Conservation (phyloP, 768 basidiomycete genomes). For the Serendipita sp. region DNA sequence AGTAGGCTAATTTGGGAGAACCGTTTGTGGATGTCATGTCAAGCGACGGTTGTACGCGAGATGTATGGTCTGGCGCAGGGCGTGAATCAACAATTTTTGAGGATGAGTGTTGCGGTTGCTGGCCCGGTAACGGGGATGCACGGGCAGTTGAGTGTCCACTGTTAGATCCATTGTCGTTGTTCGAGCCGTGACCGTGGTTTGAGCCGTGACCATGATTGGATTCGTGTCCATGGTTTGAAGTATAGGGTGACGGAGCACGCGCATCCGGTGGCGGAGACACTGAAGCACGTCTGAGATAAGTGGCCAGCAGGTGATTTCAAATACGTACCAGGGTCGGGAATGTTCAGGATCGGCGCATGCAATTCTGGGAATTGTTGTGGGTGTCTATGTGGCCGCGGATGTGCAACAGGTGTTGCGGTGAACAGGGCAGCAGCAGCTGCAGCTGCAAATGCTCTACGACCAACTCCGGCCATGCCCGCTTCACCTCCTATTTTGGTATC, state of each 20-base stretch:
- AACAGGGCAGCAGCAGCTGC: constrained; percentile 16
- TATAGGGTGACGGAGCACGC: constrained; percentile 3
- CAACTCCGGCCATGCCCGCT: constrained; percentile 26
- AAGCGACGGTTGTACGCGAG: not conserved
- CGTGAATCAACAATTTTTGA: not conserved
- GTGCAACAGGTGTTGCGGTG: constrained; percentile 2
- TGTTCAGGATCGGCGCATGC: not conserved
- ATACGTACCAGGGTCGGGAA: not conserved
- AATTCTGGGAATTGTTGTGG: not conserved
- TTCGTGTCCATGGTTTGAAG: not conserved
- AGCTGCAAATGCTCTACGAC: constrained; percentile 22
- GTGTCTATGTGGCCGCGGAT: not conserved
- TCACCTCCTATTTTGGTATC: constrained; percentile 16
- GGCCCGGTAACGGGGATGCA: not conserved
- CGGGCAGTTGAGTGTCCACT: not conserved
- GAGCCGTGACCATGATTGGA: constrained; percentile 4
- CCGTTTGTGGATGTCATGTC: not conserved
- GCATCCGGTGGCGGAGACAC: not conserved
- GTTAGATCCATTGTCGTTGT: not conserved
- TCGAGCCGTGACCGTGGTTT: not conserved
- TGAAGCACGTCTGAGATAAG: not conserved
- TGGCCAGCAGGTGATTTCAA: not conserved
- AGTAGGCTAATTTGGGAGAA: not conserved
- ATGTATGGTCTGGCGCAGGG: not conserved
- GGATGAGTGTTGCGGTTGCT: not conserved